Evolutionary conservation across 2,329 filamentous ascomycete species (phyloP).

Genomic region (Byssothecium circinans): DNA sequence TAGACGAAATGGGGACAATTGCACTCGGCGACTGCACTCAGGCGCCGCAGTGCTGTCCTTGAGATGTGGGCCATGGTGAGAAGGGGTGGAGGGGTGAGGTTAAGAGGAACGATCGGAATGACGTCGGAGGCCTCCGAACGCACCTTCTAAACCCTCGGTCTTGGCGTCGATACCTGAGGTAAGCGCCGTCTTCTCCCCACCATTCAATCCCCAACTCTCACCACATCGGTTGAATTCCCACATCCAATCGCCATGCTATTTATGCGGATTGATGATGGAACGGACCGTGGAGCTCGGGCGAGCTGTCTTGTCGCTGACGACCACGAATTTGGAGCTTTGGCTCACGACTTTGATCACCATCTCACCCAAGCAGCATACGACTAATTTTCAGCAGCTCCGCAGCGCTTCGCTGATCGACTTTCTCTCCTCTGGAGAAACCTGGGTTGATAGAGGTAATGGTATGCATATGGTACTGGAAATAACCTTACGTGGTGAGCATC

Average conservation of each 20-base stretch:
- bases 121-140: constrained; percentile 12
- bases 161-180: constrained; percentile 18
- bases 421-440: constrained; percentile 30
- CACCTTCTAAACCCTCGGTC: constrained; percentile 17
- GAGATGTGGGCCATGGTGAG: constrained; percentile 26
- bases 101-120: constrained; percentile 13
- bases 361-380: constrained; percentile 28
- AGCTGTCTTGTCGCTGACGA: constrained; percentile 32
- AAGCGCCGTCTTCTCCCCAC: constrained; percentile 4
- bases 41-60: constrained; percentile 22
- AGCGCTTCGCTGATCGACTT: constrained; percentile 17
- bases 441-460: constrained; percentile 37
- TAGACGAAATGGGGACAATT: constrained; percentile 2
- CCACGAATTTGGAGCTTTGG: constrained; percentile 37
- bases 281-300: constrained; percentile 37
- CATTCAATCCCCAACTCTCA: background rate
- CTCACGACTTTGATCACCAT: constrained; percentile 40
- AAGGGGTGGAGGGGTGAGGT: constrained; percentile 6
- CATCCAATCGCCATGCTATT: background rate
- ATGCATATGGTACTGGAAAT: constrained; percentile 35
- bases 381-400: constrained; percentile 26
- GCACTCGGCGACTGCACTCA: constrained; percentile 8
- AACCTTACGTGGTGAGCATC: constrained; percentile 26
- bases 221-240: background rate
- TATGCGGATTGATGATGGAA: constrained; percentile 21